Base-by-base conservation (phyloP, 140 eudicot genomes). In the Erigeron philadelphicus region DNA sequence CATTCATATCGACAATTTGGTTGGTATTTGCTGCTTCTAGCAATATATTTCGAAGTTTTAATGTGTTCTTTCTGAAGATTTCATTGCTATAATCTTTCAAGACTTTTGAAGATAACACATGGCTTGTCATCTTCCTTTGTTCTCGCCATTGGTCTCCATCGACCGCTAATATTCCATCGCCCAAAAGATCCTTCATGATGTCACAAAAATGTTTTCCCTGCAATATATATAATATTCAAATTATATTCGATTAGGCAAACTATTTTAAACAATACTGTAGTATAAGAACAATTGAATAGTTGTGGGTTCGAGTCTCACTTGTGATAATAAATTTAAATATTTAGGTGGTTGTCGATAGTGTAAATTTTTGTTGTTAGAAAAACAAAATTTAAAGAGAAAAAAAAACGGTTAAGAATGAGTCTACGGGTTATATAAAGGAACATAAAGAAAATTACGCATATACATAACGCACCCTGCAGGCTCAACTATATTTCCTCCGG, bases 391-490 rank as follows among this genome's bases (percentile, higher is more conserved):
- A n/a, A n/a, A n/a, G n/a, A n/a, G n/a, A 50, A 16, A 11, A 31
- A 1, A 31, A 31, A 31, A 31, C 38, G 38, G 38, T 31, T 31
- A 31, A 31, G 38, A 31, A 31, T 31, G 3, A 31, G 38, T 31
- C 38, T 31, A 31, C 3, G 38, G 38, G 38, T 31, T 31, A 31
- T 31, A 31, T 31, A 31, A 31, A 31, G 38, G 38, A 31, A 31
- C 38, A 4, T 31, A 31, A 31, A 31, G 38, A 31, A 31, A 31
- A 31, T 31, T 35, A 21, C n/a, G 8, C 25, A 74, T 38, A 54
- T 55, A 53, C 50, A 50, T 76, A 64, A 77, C 72, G 72, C 68
- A 19, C 63, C 45, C 53, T 31, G 25, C 25, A 21, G 70, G 40
- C 66, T 69, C 21, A 43, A 74, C 71, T 4, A 7, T 52, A 41